Percentiles rank a stretch among this genome's conserved stretches.
Conservation (phyloP, 208 protist genomes). For the Trypanosoma melophagium region DNA sequence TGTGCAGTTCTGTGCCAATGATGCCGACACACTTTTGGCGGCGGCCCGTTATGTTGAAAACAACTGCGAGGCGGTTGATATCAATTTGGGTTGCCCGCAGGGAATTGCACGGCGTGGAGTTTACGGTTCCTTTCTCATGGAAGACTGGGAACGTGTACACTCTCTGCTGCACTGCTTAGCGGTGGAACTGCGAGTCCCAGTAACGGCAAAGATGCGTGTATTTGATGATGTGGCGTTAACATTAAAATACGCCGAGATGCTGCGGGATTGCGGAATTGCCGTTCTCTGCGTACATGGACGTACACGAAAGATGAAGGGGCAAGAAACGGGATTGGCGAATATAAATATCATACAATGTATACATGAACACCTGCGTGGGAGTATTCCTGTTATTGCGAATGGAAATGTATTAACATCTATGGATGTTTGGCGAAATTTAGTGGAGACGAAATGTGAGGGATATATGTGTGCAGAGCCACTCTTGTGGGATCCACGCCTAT, state of each 20-base stretch:
- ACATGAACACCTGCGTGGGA: slow-evolving; percentile 34
- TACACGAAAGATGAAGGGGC: slow-evolving; percentile 81
- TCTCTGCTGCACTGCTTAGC: slow-evolving; percentile 79
- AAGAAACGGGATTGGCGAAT: slow-evolving; percentile 63
- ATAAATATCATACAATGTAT: slow-evolving; percentile 67
- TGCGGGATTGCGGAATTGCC: slow-evolving; percentile 78
- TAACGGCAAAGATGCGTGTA: slow-evolving; percentile 92
- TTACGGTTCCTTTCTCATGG: slow-evolving; percentile 93
- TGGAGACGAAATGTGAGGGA: slow-evolving; percentile 58
- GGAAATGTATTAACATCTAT: slow-evolving; percentile 78
- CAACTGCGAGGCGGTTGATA: slow-evolving; percentile 84
- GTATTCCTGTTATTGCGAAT: slow-evolving; percentile 86
- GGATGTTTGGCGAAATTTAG: slow-evolving; percentile 61
- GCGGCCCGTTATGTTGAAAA: slow-evolving; percentile 65
- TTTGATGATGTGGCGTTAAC: slow-evolving; percentile 85
- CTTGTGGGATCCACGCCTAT: slow-evolving; percentile 83
- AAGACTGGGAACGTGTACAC: slow-evolving; percentile 83
- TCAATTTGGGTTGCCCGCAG: slow-evolving; percentile 94
- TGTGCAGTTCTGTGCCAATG: slow-evolving; percentile 86
- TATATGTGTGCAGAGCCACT: slow-evolving; percentile 90
- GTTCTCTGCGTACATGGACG: slow-evolving; percentile 88
- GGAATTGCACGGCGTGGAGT: slow-evolving; percentile 88
- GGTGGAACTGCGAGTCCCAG: slow-evolving; percentile 85
- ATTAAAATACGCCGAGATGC: slow-evolving; percentile 82
- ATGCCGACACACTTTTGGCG: slow-evolving; percentile 58